Percentiles rank a stretch among this genome's conserved stretches.
phyloP scores from a whole-genome alignment of 164 flowering plant genomes.

The Buxus sempervirens region DNA sequence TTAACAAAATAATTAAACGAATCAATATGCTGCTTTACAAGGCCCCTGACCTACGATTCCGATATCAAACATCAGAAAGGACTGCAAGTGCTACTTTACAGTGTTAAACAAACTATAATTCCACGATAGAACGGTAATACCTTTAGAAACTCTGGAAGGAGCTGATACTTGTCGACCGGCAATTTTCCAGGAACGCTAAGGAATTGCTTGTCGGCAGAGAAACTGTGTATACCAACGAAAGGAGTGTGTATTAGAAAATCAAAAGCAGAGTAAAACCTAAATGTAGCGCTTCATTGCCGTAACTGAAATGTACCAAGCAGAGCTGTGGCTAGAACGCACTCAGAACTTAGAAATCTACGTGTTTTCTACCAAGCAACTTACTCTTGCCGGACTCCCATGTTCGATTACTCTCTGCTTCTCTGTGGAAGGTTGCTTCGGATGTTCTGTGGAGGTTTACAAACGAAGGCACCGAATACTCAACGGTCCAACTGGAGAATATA shows the following conservation, averaged over 20 bases:
- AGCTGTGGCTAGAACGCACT: background rate
- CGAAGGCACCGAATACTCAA: too few species aligned
- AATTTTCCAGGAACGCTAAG: slow-evolving; percentile 57
- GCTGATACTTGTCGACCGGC: slow-evolving; percentile 69
- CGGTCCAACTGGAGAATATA: too few species aligned
- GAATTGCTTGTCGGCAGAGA: slow-evolving; percentile 35
- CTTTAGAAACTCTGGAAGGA: slow-evolving; percentile 89
- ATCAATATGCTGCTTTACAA: slow-evolving; percentile 93
- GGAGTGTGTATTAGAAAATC: background rate
- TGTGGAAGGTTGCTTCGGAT: background rate
- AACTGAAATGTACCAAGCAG: background rate
- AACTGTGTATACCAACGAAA: background rate
- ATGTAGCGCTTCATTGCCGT: background rate
- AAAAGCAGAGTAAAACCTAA: background rate
- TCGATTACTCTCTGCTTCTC: background rate
- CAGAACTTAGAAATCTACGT: background rate
- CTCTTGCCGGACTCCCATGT: slow-evolving; percentile 3
- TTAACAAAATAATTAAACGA: slow-evolving; percentile 81
- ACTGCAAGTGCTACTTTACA: too few species aligned
- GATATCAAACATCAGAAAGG: slow-evolving; percentile 1
- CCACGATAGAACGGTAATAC: slow-evolving; percentile 18
- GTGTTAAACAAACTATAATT: background rate
- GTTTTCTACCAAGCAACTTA: background rate
- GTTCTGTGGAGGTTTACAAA: too few species aligned
- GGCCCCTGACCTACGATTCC: slow-evolving; percentile 65